Percentiles rank a stretch among this genome's conserved stretches.
Conservation (phyloP, 129 eudicot genomes). For the Saussurea involucrata region DNA sequence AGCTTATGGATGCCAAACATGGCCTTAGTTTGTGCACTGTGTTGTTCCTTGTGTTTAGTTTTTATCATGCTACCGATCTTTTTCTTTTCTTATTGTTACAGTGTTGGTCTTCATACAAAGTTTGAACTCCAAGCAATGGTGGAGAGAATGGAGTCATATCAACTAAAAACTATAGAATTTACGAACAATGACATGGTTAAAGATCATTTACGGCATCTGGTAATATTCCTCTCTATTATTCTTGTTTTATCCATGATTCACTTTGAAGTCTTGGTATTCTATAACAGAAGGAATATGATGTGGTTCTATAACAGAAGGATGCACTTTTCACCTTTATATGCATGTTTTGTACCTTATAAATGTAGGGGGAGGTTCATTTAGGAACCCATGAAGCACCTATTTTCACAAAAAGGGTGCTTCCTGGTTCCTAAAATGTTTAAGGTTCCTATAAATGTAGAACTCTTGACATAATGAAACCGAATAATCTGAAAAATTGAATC, state of each 20-base stretch:
- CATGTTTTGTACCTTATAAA: not conserved
- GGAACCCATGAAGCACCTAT: too few relatives aligned
- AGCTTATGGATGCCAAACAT: not conserved
- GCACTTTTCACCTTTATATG: not conserved
- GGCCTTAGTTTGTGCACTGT: not conserved
- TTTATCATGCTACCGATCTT: not conserved
- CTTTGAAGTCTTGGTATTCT: not conserved
- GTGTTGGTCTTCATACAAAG: conserved; percentile 93
- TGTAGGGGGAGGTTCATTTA: too few relatives aligned
- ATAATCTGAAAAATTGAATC: too few relatives aligned
- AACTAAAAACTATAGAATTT: conserved; percentile 72
- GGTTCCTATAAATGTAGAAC: too few relatives aligned
- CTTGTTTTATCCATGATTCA: not conserved
- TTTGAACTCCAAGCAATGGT: conserved; percentile 81
- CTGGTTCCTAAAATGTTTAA: too few relatives aligned
- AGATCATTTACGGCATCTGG: conserved; percentile 96
- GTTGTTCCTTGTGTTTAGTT: not conserved
- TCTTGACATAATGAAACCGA: too few relatives aligned
- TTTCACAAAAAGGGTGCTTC: too few relatives aligned
- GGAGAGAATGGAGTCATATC: conserved; percentile 68
- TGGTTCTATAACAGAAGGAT: not conserved
- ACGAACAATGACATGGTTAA: conserved; percentile 90
- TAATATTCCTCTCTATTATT: conserved; percentile 22
- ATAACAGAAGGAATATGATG: not conserved
- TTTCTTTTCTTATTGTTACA: conserved; percentile 35